Conservation (phyloP, 163 green algal species). For the Chlorella variabilis region DNA sequence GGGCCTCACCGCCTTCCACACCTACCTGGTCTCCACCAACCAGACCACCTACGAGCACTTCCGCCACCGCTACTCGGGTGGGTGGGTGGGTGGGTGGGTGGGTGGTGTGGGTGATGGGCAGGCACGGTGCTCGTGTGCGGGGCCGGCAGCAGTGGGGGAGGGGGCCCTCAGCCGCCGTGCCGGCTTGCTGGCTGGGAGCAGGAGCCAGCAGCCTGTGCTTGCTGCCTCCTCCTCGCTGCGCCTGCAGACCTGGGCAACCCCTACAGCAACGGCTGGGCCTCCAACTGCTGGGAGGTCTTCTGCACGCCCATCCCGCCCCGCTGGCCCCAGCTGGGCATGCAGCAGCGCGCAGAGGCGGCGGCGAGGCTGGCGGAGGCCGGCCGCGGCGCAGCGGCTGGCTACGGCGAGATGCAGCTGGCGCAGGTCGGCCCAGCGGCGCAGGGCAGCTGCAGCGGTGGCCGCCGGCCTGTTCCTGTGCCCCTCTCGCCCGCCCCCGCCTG, state of each 20-base stretch:
- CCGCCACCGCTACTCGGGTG: conserved; percentile 60
- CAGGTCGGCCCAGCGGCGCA: not conserved
- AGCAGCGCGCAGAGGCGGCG: conserved; percentile 28
- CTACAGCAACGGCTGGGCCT: conserved; percentile 66
- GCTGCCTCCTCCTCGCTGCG: not conserved
- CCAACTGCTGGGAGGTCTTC: conserved; percentile 73
- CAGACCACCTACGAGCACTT: conserved; percentile 99
- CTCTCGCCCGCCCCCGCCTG: too few species aligned
- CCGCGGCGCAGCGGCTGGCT: too few species aligned
- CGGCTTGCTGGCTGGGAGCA: not conserved
- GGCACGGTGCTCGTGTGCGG: not conserved
- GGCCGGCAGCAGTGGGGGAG: not conserved
- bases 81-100: too few species aligned
- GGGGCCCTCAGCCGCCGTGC: not conserved
- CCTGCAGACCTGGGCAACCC: conserved; percentile 68
- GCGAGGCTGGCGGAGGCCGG: too few species aligned
- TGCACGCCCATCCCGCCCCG: conserved; percentile 40
- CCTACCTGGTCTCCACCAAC: conserved; percentile 90
- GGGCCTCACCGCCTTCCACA: conserved; percentile 81
- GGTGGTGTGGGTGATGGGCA: not conserved
- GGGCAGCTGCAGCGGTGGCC: not conserved
- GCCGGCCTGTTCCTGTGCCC: too few species aligned
- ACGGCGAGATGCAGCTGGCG: not conserved
- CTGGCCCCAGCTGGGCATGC: conserved; percentile 12
- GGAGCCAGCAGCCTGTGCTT: not conserved